Conservation (phyloP, 2,329 filamentous ascomycete genomes). For the Thielaviopsis populi region DNA sequence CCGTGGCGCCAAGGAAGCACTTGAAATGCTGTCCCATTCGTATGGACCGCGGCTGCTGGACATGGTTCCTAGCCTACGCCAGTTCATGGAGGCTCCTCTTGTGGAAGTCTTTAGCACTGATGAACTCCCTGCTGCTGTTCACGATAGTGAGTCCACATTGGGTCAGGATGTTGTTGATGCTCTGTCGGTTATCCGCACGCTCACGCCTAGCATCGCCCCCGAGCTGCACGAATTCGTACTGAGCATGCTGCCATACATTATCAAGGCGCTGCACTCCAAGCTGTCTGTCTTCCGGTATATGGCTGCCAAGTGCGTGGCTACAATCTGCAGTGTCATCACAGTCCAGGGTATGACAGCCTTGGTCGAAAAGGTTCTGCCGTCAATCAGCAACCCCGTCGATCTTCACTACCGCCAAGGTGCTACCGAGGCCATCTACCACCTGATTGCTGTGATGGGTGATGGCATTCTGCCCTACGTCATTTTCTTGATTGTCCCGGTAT, state of each 20-base stretch:
- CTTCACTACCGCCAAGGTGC: conserved; percentile 81
- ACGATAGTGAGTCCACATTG: conserved; percentile 55
- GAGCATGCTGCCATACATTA: conserved; percentile 68
- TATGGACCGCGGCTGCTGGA: conserved; percentile 67
- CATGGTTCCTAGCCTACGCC: conserved; percentile 68
- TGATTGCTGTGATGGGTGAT: conserved; percentile 97
- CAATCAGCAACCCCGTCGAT: conserved; percentile 81
- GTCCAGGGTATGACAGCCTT: conserved; percentile 92
- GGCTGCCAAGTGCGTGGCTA: conserved; percentile 93
- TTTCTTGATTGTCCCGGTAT: conserved; percentile 91
- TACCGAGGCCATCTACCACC: conserved; percentile 88
- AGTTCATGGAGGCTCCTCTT: conserved; percentile 70
- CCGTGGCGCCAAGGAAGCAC: conserved; percentile 81
- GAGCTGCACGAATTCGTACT: conserved; percentile 68
- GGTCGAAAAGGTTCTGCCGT: conserved; percentile 81
- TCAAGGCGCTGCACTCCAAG: conserved; percentile 72
- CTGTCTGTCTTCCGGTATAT: conserved; percentile 91
- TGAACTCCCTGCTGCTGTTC: conserved; percentile 57
- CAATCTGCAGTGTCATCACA: conserved; percentile 90
- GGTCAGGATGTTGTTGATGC: conserved; percentile 92
- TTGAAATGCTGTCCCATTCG: conserved; percentile 69
- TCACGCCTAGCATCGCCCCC: conserved; percentile 75
- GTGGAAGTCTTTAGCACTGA: conserved; percentile 51
- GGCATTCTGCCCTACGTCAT: conserved; percentile 93
- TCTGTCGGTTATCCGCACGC: conserved; percentile 77